Percentiles rank a stretch among this genome's conserved stretches.
Conservation (phyloP, 78 protist genomes). For the Dictyostelium purpureum region DNA sequence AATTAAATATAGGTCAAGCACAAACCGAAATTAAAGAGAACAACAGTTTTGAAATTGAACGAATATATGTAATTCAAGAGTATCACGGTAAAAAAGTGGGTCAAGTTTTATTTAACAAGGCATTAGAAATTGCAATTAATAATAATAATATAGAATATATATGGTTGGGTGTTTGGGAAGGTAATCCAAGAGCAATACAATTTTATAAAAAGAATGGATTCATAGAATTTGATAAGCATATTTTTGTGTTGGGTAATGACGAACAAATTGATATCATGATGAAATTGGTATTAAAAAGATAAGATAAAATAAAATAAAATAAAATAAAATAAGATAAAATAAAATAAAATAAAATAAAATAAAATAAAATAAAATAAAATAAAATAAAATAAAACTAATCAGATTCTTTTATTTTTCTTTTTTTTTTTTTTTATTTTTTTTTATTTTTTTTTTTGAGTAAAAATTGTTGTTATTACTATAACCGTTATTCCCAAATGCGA, state of each 20-base stretch:
- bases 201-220: background rate
- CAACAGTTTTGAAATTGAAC: background rate
- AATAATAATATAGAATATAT: background rate
- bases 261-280: background rate
- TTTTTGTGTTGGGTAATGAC: background rate
- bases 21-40: background rate
- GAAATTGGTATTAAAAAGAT: background rate
- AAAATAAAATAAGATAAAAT: too few species aligned
- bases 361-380: too few species aligned
- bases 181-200: background rate
- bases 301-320: too few species aligned
- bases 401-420: too few species aligned
- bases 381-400: too few species aligned
- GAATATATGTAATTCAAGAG: background rate
- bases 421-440: too few species aligned
- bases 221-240: background rate
- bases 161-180: constrained; percentile 11
- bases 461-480: too few species aligned
- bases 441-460: too few species aligned
- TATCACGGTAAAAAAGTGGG: background rate
- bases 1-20: background rate
- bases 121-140: background rate
- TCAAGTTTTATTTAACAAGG: background rate
- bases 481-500: too few species aligned
- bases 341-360: too few species aligned